These are phyloP conservation scores for Comarum palustre DNA, from an alignment of 306 rosid genomes.

Conservation along the genomic window DNA sequence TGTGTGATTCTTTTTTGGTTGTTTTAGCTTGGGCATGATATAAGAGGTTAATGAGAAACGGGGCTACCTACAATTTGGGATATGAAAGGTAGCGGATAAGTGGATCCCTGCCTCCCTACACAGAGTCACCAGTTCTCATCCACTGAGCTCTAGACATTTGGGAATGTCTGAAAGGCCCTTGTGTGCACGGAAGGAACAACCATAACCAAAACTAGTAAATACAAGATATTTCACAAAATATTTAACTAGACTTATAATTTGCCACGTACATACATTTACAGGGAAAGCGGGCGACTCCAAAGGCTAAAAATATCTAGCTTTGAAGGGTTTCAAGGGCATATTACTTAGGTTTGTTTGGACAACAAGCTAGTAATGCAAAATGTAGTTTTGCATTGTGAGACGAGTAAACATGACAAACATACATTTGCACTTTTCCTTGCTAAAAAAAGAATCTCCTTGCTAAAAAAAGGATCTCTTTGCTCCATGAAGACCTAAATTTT, in stretches of 20 bases:
- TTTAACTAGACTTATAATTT: background rate
- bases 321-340: no score
- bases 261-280: background rate
- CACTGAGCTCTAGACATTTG: background rate
- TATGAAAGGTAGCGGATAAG: constrained; percentile 8
- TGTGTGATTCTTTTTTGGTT: background rate
- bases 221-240: background rate
- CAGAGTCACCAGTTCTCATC: constrained; percentile 15
- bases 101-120: no score
- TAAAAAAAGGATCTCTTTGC: no score
- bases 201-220: background rate
- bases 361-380: background rate
- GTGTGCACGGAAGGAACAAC: background rate
- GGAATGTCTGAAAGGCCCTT: background rate
- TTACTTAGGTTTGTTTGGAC: background rate
- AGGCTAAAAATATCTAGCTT: no score
- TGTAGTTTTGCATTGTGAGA: background rate
- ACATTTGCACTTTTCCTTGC: no score
- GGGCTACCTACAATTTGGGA: background rate
- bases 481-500: no score
- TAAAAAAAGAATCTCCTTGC: no score
- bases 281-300: background rate
- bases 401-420: background rate
- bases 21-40: background rate
- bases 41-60: background rate